Evolutionary conservation across 345 rosid species (phyloP).

Genomic region (Populus pruinosa): DNA sequence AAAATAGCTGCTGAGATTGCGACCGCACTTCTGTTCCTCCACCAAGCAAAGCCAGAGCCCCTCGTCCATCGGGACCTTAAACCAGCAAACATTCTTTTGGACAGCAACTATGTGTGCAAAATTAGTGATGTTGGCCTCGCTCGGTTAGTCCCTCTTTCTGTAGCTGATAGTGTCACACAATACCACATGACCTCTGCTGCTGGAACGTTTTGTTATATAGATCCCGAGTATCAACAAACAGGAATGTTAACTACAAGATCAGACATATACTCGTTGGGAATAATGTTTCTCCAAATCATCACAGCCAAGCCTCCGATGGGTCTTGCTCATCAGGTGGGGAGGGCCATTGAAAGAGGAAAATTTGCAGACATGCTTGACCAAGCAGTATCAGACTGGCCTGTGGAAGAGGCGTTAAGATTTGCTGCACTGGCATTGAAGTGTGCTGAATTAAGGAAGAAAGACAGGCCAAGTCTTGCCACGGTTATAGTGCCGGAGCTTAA

Average conservation of each 20-base stretch:
- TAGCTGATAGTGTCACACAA: conserved; percentile 75
- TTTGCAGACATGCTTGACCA: conserved; percentile 66
- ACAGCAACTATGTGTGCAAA: conserved; percentile 77
- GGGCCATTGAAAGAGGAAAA: conserved; percentile 62
- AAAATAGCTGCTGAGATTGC: conserved; percentile 76
- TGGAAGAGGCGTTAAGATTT: conserved; percentile 57
- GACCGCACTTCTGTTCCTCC: conserved; percentile 80
- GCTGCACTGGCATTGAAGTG: conserved; percentile 63
- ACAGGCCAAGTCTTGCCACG: conserved; percentile 74
- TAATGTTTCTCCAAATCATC: conserved; percentile 77
- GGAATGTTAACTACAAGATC: conserved; percentile 82
- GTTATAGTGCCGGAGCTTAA: conserved; percentile 68
- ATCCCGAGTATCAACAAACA: conserved; percentile 89
- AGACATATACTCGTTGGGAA: conserved; percentile 74
- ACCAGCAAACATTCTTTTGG: conserved; percentile 90
- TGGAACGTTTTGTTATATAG: conserved; percentile 88
- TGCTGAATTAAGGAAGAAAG: conserved; percentile 75
- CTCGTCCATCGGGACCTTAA: conserved; percentile 88
- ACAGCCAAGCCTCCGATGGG: conserved; percentile 88
- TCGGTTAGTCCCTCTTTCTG: conserved; percentile 77
- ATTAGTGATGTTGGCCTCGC: conserved; percentile 95
- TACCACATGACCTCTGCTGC: conserved; percentile 91
- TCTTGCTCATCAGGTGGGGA: conserved; percentile 65
- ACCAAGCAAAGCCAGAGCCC: conserved; percentile 97
- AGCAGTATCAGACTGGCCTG: conserved; percentile 62